Base-by-base conservation (phyloP, 2,329 filamentous ascomycete genomes). In the Calonectria montana region DNA sequence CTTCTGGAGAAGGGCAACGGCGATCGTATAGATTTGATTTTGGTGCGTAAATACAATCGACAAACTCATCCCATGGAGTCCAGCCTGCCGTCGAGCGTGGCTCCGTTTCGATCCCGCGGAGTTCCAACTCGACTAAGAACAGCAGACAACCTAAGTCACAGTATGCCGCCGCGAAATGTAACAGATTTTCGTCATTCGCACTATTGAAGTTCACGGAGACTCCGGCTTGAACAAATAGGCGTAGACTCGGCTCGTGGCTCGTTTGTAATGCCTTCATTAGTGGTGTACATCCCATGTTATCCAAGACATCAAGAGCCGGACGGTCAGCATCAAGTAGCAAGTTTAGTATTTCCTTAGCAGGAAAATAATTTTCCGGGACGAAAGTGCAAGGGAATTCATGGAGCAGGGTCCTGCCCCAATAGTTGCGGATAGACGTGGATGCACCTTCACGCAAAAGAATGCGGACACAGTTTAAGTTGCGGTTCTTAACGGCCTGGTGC, bases 371-470 rank as follows among this genome's bases (percentile, higher is more conserved):
- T 13, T 18, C 29, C 16, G 16, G 18, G 8, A n/a, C 5, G 2
- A 4, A 13, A 10, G 8, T 37, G n/a, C 4, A 13, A 35, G 0
- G 1, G 0, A n/a, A 29, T 7, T 0, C 0, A 37, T 76, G 53
- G 9, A 76, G 31, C 4, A 67, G 35, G 1, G 67, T 69, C 0
- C 2, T 0, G 12, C 27, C 15, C 2, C 0, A 0, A 0, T 0
- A 0, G 39, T 57, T 4, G 10, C 12, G 50, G 1, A 31, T 16
- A 10, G 53, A 63, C 37, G 21, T 25, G 0, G 72, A 70, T 43
- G 74, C 75, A 4, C 75, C 70, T 2, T 65, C 31, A 0, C 23
- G 25, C 1, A 76, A 41, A 12, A 77, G 47, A 1, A 73, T 43
- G 0, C 27, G 12, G 6, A 65, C 59, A 10, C 59, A 15, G 8